Percentiles rank a stretch among this genome's conserved stretches.
Evolutionary conservation across 805 yeast genomes (phyloP).

Genomic region (Starmerella bombi): DNA sequence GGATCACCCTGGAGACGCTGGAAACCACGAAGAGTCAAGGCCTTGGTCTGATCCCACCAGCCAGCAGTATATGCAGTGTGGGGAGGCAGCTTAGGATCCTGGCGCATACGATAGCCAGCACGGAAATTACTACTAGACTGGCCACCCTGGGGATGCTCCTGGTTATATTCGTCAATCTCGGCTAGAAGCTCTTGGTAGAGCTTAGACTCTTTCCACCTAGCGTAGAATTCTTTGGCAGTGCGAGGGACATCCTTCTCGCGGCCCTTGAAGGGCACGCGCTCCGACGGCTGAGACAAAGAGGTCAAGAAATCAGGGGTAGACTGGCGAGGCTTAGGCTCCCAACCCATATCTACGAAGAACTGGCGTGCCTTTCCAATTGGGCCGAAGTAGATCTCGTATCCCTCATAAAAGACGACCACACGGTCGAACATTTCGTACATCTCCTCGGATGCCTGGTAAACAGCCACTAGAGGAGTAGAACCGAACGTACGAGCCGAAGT

Average conservation of each 20-base stretch:
- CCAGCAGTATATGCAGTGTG: slow-evolving; percentile 35
- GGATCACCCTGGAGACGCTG: slow-evolving; percentile 47
- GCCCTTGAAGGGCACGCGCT: slow-evolving; percentile 39
- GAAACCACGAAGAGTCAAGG: slow-evolving; percentile 40
- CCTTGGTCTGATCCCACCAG: slow-evolving; percentile 37
- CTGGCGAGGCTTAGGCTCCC: slow-evolving; percentile 47
- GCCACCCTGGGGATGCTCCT: slow-evolving; percentile 18
- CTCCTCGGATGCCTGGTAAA: slow-evolving; percentile 56
- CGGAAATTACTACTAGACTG: slow-evolving; percentile 30
- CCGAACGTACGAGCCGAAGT: slow-evolving; percentile 42
- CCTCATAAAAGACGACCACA: slow-evolving; percentile 46
- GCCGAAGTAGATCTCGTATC: slow-evolving; percentile 56
- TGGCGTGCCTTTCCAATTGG: slow-evolving; percentile 39
- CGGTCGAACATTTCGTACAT: slow-evolving; percentile 53
- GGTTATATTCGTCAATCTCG: slow-evolving; percentile 36
- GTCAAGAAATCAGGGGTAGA: slow-evolving; percentile 61
- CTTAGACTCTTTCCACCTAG: slow-evolving; percentile 42
- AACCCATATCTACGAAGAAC: slow-evolving; percentile 56
- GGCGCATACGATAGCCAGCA: slow-evolving; percentile 30
- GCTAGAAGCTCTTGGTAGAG: slow-evolving; percentile 32
- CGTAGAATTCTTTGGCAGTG: slow-evolving; percentile 49
- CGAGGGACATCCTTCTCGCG: slow-evolving; percentile 42
- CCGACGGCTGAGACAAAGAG: slow-evolving; percentile 54
- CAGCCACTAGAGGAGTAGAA: slow-evolving; percentile 51
- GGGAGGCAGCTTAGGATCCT: slow-evolving; percentile 29